A percentile compares a stretch with the other conserved stretches of the same genome.
These are phyloP conservation scores for Retiboletus flavoniger DNA, from an alignment of 1,284 basidiomycete species.

Conservation along the genomic window DNA sequence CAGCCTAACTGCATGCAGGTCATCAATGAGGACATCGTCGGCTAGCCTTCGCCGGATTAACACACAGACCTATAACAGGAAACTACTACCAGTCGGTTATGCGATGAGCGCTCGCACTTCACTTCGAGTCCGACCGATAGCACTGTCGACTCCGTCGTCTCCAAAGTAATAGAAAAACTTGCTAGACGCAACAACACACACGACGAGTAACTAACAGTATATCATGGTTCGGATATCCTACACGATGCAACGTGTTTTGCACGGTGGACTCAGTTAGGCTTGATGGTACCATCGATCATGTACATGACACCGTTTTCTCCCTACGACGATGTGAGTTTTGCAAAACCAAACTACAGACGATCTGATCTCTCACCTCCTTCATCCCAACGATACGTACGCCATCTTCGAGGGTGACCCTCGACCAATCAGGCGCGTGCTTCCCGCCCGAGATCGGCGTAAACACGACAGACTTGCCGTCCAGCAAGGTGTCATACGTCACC, in stretches of 20 bases:
- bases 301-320: constrained; percentile 69
- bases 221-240: background rate
- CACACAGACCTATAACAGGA: too few species aligned
- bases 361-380: constrained; percentile 35
- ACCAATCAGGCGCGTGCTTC: constrained; percentile 51
- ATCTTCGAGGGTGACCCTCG: constrained; percentile 52
- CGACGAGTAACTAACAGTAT: too few species aligned
- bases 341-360: background rate
- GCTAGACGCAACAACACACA: too few species aligned
- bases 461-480: constrained; percentile 52
- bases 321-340: constrained; percentile 37
- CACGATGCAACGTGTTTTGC: background rate
- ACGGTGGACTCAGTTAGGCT: constrained; percentile 13
- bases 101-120: too few species aligned
- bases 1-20: too few species aligned
- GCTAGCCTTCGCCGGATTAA: too few species aligned
- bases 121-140: too few species aligned
- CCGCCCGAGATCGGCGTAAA: constrained; percentile 44
- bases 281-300: constrained; percentile 64
- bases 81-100: too few species aligned
- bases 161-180: too few species aligned
- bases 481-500: constrained; percentile 47
- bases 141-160: too few species aligned
- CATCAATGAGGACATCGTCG: too few species aligned
- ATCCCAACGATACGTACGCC: constrained; percentile 51